Percentiles rank a stretch among this genome's conserved stretches.
phyloP scores from a whole-genome alignment of 805 yeast species.

The Candida maesae region DNA sequence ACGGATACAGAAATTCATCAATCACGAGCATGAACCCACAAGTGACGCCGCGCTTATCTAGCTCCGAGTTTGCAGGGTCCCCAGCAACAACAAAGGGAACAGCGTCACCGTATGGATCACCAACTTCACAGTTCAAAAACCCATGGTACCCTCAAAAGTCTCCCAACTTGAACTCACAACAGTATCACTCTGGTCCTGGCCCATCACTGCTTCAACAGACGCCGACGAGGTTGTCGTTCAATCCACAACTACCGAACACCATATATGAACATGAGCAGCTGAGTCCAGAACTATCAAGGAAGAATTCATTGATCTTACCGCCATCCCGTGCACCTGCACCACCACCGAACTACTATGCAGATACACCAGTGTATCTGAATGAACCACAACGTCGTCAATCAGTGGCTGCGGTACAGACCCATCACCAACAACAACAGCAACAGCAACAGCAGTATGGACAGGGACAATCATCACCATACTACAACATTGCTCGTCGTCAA shows the following conservation, averaged over 20 bases:
- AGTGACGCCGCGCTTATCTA: constrained; percentile 18
- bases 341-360: constrained; percentile 35
- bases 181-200: constrained; percentile 1
- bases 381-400: constrained; percentile 37
- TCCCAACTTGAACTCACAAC: constrained; percentile 9
- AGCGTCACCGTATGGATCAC: constrained; percentile 27
- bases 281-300: constrained; percentile 15
- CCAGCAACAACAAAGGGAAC: constrained; percentile 4
- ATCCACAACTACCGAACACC: constrained; percentile 38
- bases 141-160: constrained; percentile 26
- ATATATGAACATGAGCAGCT: constrained; percentile 43
- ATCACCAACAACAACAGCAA: constrained; percentile 9
- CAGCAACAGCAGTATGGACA: constrained; percentile 9
- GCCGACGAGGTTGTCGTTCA: constrained; percentile 23
- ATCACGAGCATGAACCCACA: constrained; percentile 16
- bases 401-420: constrained; percentile 30
- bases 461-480: constrained; percentile 5
- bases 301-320: constrained; percentile 32
- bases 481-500: constrained; percentile 19
- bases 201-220: constrained; percentile 13
- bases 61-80: constrained; percentile 8
- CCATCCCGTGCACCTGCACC: constrained; percentile 45
- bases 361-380: constrained; percentile 20
- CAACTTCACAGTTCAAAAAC: constrained; percentile 27
- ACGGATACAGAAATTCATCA: constrained; percentile 18